Percentiles rank a stretch among this genome's conserved stretches.
These are phyloP conservation scores for Coniochaeta sp. DNA, from an alignment of 2,329 filamentous ascomycete species.

Conservation along the genomic window DNA sequence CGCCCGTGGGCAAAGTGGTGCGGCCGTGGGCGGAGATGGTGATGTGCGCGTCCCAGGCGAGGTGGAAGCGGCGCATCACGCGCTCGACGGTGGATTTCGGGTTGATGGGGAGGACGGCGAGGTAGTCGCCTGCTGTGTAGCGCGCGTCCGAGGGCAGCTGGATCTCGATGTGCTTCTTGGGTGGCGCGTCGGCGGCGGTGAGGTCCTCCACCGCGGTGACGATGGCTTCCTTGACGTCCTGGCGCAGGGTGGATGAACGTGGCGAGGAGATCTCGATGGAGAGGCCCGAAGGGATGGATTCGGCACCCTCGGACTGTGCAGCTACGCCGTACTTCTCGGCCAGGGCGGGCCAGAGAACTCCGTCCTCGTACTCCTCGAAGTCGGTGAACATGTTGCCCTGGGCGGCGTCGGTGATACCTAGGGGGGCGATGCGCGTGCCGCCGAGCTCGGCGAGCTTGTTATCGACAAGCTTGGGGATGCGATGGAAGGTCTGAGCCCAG, in stretches of 20 bases:
- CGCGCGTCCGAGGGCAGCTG: conserved; percentile 57
- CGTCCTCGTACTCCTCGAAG: conserved; percentile 62
- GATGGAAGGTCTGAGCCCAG: conserved; percentile 58
- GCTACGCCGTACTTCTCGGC: conserved; percentile 29
- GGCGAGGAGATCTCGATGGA: conserved; percentile 45
- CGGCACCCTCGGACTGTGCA: conserved; percentile 16
- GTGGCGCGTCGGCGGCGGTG: conserved; percentile 18
- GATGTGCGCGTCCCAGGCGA: conserved; percentile 63
- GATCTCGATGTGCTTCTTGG: conserved; percentile 61
- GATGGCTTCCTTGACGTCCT: conserved; percentile 55
- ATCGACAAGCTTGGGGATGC: conserved; percentile 58
- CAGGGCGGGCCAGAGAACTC: conserved; percentile 42
- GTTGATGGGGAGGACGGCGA: conserved; percentile 68
- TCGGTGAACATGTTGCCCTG: conserved; percentile 60
- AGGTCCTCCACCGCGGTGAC: conserved; percentile 48
- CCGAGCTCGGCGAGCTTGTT: conserved; percentile 42
- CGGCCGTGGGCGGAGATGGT: conserved; percentile 48
- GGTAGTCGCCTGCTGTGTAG: conserved; percentile 70
- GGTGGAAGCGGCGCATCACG: conserved; percentile 56
- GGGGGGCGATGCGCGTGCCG: conserved; percentile 34
- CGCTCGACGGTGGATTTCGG: conserved; percentile 53
- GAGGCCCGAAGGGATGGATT: conserved; percentile 15
- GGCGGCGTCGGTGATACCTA: conserved; percentile 54
- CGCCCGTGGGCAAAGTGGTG: conserved; percentile 46
- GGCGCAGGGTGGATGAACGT: conserved; percentile 50